Evolutionary conservation across 2,329 filamentous ascomycete species (phyloP).

Genomic region (Fusarium odoratissimum): DNA sequence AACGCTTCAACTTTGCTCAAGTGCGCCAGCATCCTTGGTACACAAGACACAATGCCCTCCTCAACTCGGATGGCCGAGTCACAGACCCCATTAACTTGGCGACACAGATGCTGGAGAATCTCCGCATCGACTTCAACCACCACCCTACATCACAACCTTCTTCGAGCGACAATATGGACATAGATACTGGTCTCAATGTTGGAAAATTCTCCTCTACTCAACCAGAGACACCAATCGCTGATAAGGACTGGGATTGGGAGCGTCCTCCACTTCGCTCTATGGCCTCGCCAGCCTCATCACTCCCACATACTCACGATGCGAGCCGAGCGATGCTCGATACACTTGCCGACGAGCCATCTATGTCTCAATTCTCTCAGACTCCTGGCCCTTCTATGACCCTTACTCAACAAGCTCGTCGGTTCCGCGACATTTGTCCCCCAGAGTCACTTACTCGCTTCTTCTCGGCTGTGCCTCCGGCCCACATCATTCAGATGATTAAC

Average conservation of each 20-base stretch:
- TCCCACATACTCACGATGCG: slow-evolving; percentile 49
- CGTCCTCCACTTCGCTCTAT: slow-evolving; percentile 71
- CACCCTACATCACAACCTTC: slow-evolving; percentile 64
- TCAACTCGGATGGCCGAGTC: slow-evolving; percentile 78
- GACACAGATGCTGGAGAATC: slow-evolving; percentile 92
- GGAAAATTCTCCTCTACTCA: slow-evolving; percentile 81
- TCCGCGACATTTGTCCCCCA: slow-evolving; percentile 89
- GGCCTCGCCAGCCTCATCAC: slow-evolving; percentile 54
- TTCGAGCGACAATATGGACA: slow-evolving; percentile 72
- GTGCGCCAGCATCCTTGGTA: slow-evolving; percentile 96
- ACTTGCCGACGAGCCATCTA: slow-evolving; percentile 86
- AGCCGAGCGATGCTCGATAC: slow-evolving; percentile 65
- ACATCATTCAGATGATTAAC: slow-evolving; percentile 82
- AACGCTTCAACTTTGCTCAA: slow-evolving; percentile 86
- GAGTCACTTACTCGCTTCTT: slow-evolving; percentile 93
- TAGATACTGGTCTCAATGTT: slow-evolving; percentile 65
- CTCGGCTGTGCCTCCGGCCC: slow-evolving; percentile 78
- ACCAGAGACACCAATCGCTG: slow-evolving; percentile 80
- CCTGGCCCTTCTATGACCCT: slow-evolving; percentile 84
- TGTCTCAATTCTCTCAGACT: slow-evolving; percentile 84
- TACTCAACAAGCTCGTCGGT: slow-evolving; percentile 88
- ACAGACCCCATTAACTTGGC: slow-evolving; percentile 85
- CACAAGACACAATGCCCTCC: slow-evolving; percentile 81
- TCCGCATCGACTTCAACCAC: slow-evolving; percentile 88
- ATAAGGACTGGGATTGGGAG: slow-evolving; percentile 90